Evolutionary conservation across 2,329 filamentous ascomycete species (phyloP).

Genomic region (Periconia digitata): DNA sequence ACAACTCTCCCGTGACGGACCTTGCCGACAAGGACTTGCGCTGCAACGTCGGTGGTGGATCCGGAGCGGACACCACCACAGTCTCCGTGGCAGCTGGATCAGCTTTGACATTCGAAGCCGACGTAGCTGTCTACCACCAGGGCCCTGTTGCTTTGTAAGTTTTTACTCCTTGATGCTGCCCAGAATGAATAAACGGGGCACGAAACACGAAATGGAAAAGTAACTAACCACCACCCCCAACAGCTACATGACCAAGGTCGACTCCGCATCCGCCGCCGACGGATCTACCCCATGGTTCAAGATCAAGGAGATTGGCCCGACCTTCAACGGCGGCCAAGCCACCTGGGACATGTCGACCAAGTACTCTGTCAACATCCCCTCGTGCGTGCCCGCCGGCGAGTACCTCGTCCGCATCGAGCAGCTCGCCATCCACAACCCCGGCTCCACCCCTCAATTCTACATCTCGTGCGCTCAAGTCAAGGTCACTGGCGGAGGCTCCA

Average conservation of each 20-base stretch:
- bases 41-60: constrained; percentile 39
- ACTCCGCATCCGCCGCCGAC: constrained; percentile 34
- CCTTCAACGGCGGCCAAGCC: constrained; percentile 29
- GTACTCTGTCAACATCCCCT: constrained; percentile 45
- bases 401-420: constrained; percentile 54
- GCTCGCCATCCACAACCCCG: constrained; percentile 50
- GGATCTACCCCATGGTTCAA: constrained; percentile 44
- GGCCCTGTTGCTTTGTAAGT: constrained; percentile 38
- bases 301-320: constrained; percentile 44
- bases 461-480: constrained; percentile 51
- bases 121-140: constrained; percentile 43
- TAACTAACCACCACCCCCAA: not conserved
- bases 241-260: constrained; percentile 41
- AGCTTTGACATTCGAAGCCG: constrained; percentile 37
- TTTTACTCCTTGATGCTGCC: not conserved
- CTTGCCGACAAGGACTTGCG: constrained; percentile 36
- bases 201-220: not conserved
- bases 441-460: constrained; percentile 32
- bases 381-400: constrained; percentile 46
- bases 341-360: constrained; percentile 36
- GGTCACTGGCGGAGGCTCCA: constrained; percentile 43
- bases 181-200: not conserved
- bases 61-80: constrained; percentile 30
- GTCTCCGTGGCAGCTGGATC: constrained; percentile 41
- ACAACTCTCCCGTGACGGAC: constrained; percentile 41